Evolutionary conservation across 352 stramenopile genomes (phyloP), one percentile per base, ranked within the genome.

Genomic region (Phytophthora rubi): DNA sequence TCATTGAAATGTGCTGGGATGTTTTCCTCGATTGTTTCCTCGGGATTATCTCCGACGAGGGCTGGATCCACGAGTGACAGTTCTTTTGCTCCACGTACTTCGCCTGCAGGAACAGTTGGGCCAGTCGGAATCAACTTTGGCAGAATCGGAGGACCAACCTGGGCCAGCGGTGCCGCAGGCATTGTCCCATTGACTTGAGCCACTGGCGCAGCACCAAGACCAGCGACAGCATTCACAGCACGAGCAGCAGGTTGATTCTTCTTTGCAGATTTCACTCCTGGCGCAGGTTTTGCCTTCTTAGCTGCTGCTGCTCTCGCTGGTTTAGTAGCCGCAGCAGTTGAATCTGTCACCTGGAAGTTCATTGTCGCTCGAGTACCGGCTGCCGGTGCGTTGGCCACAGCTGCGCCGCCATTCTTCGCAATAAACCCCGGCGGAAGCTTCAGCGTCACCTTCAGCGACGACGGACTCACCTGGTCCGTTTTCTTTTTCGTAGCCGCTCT

Each of bases 1-100:
- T 94, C 86, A 47, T 92, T 88, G 53, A 92, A 94, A 60, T 89
- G 76, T 0, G 62, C 37, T 6, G 85, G 74, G 9, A 94, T 85
- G 45, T 89, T 79, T n/a, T 55, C 71, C 47, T 94, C 86, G n/a
- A 78, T 60, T 13, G 75, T 71, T 78, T 94, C 86, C 61, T 86
- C 75, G 2, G 79, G 77, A 15, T 62, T 64, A 6, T 70, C 68
- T 8, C 26, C 68, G 49, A 62, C 52, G 8, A 77, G 47, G 26
- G 71, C 57, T 42, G 71, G 66, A 21, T 80, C 76, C 21, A 86
- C 65, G 21, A 92, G 71, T 21, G 75, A 70, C 2, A 94, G 55
- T 61, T 94, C 84, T 58, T 73, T 85, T 55, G 76, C 77, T 26
- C 86, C 86, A 12, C 86, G 76, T 54, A 92, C 51, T 66, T 94